A percentile compares a stretch with the other conserved stretches of the same genome.
Evolutionary conservation across 2,329 filamentous ascomycete genomes (phyloP).

Genomic region (Ophiostoma perfectum): DNA sequence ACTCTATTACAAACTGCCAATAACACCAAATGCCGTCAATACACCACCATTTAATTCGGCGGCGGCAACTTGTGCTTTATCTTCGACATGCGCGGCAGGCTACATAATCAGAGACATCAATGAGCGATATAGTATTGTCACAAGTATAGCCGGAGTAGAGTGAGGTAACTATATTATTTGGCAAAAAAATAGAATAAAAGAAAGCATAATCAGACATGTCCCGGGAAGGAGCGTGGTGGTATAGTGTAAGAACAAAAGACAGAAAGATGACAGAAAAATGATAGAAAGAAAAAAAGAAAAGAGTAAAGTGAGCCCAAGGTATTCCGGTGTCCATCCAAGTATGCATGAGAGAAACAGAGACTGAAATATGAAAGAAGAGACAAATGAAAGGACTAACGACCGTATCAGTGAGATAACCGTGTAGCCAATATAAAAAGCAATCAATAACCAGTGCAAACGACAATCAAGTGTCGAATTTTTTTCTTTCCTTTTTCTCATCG

Average conservation of each 20-base stretch:
- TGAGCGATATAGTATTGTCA: too few relatives aligned
- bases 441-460: not conserved
- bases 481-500: not conserved
- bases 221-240: constrained; percentile 9
- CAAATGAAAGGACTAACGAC: not conserved
- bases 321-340: too few relatives aligned
- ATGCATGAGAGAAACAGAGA: constrained; percentile 25
- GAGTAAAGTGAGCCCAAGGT: constrained; percentile 15
- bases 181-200: not conserved
- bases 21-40: too few relatives aligned
- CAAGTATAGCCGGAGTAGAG: not conserved
- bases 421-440: constrained; percentile 7
- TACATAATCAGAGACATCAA: too few relatives aligned
- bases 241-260: not conserved
- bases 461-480: constrained; percentile 9
- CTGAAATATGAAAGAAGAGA: constrained; percentile 27
- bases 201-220: not conserved
- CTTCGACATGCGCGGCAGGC: too few relatives aligned
- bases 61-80: too few relatives aligned
- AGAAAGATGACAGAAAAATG: constrained; percentile 14
- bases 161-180: not conserved
- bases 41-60: too few relatives aligned
- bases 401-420: constrained; percentile 4
- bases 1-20: too few relatives aligned
- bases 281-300: constrained; percentile 24